Evolutionary conservation across 2,329 filamentous ascomycete species (phyloP), one percentile per base, ranked within the genome.

Genomic region (Pestalotiopsis sp.): DNA sequence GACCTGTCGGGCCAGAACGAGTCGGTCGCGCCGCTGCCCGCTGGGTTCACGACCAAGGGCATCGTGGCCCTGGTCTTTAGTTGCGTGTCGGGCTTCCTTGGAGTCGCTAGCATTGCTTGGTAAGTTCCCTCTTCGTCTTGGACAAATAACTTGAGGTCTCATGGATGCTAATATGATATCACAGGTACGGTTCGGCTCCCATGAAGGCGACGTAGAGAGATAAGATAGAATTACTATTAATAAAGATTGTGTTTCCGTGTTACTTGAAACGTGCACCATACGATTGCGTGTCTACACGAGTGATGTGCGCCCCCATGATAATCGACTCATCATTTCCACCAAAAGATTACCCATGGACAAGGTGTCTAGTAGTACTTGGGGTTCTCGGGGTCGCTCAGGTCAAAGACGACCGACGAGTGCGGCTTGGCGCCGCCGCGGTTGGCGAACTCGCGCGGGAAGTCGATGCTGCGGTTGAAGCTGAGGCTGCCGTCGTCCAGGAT

Each of bases 21-120:
- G 45, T 83, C 85, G 2, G 86, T 89, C 0, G 79, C 78, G 0
- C 84, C 81, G 58, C 76, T 95, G 17, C 92, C 92, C 0, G 45
- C 45, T 4, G 45, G 45, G 84, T 94, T 95, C 77, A 93, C 91
- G 0, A 78, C 89, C 0, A 85, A 86, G 45, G 93, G 93, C 7
- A 92, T 92, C 58, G 87, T 94, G 1, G 93, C 93, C 12, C 80
- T 96, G 72, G 90, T 91, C 2, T 93, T 95, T 76, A 93, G 91
- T 75, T 87, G 87, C 71, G 71, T 94, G 3, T 86, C 86, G 17
- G 94, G 92, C 2, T 82, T 94, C 63, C 73, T 93, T 6, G 93
- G 93, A 9, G 84, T 94, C 73, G 84, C 81, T 0, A 87, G 89
- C 13, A 89, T 96, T 67, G 86, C 84, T 1, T 90, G 91, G 85